Percentiles rank a stretch among this genome's conserved stretches.
phyloP scores from a whole-genome alignment of 495 filamentous ascomycete genomes.

The Aspergillus campestris region DNA sequence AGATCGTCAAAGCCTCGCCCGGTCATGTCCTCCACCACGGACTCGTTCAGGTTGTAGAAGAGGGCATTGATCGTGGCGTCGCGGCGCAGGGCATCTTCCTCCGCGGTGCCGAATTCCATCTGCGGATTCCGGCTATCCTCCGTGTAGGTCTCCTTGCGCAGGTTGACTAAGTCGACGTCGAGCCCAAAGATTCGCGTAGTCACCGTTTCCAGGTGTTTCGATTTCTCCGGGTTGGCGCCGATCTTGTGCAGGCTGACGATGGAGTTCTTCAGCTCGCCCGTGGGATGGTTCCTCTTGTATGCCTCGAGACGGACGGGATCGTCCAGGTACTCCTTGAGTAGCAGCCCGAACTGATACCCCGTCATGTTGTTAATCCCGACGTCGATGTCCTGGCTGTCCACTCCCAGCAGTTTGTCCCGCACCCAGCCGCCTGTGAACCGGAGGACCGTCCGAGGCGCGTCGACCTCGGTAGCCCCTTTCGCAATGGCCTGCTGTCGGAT shows the following conservation, averaged over 20 bases:
- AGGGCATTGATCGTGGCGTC: conserved; percentile 94
- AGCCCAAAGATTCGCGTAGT: conserved; percentile 79
- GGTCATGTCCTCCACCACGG: conserved; percentile 75
- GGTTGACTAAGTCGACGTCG: conserved; percentile 89
- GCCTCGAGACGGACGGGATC: conserved; percentile 44
- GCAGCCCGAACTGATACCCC: conserved; percentile 66
- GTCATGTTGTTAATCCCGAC: conserved; percentile 94
- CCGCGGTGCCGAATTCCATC: conserved; percentile 88
- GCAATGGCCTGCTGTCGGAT: conserved; percentile 47
- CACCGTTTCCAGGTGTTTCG: conserved; percentile 92
- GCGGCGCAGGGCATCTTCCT: conserved; percentile 80
- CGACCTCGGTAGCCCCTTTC: conserved; percentile 24
- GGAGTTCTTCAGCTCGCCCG: conserved; percentile 25
- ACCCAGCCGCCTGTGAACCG: conserved; percentile 99
- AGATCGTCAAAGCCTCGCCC: conserved; percentile 67
- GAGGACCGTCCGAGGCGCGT: conserved; percentile 35
- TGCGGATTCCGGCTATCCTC: conserved; percentile 80
- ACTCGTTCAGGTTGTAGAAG: conserved; percentile 83
- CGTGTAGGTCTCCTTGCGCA: conserved; percentile 83
- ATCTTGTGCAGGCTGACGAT: conserved; percentile 61
- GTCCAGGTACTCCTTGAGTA: conserved; percentile 54
- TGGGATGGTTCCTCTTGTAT: conserved; percentile 29
- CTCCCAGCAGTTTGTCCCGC: conserved; percentile 83
- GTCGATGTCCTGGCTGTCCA: conserved; percentile 83
- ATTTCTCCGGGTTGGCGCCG: conserved; percentile 89